Conservation (phyloP, 805 yeast species). For the Metschnikowia drakensbergensis region DNA sequence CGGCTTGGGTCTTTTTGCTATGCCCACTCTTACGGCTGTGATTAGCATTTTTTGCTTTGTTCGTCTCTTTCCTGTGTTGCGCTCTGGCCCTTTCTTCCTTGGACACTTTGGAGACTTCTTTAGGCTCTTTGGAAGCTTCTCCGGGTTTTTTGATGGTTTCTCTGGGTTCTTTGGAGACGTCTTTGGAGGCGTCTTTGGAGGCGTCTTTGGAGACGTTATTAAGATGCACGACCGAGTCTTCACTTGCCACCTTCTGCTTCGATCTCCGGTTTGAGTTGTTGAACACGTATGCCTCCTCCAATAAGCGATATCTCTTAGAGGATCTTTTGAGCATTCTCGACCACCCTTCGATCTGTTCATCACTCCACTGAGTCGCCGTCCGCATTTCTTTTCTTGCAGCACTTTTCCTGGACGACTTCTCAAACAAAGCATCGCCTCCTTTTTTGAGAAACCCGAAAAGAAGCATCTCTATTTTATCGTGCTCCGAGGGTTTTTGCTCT, state of each 20-base stretch:
- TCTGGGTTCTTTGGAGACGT: constrained; percentile 12
- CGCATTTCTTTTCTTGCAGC: constrained; percentile 50
- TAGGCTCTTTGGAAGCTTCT: neutral
- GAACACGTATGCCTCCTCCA: constrained; percentile 54
- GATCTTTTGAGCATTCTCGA: constrained; percentile 65
- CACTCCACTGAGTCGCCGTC: constrained; percentile 62
- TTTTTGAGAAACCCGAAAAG: constrained; percentile 54
- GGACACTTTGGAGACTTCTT: neutral
- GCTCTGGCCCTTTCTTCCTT: constrained; percentile 3
- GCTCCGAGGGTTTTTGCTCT: constrained; percentile 11
- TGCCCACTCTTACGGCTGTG: constrained; percentile 65
- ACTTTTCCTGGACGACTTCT: constrained; percentile 48
- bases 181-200: neutral
- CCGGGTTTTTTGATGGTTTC: neutral
- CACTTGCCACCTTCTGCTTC: neutral
- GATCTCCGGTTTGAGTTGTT: constrained; percentile 10
- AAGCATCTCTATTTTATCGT: constrained; percentile 48
- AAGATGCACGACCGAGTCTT: too few relatives aligned
- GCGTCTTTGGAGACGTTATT: too few relatives aligned
- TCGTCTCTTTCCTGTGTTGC: constrained; percentile 42
- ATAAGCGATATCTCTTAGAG: constrained; percentile 55
- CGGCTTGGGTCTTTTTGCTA: constrained; percentile 46
- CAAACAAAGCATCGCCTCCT: constrained; percentile 41
- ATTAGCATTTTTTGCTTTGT: constrained; percentile 56
- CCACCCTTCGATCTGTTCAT: constrained; percentile 95